Evolutionary conservation across 495 filamentous ascomycete species (phyloP).

Genomic region (Parathielavia appendiculata): DNA sequence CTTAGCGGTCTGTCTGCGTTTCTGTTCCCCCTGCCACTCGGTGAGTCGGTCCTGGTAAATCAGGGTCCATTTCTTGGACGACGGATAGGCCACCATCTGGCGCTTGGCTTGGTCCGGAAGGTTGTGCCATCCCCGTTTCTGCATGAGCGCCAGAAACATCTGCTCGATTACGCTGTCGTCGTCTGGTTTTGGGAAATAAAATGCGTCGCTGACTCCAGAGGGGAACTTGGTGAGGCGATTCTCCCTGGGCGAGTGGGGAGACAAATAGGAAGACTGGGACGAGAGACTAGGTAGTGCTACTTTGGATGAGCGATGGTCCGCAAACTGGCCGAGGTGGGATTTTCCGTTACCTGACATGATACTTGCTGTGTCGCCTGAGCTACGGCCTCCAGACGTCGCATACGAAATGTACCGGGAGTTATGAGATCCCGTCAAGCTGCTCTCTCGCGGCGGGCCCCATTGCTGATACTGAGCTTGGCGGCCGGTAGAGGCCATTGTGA

Average conservation of each 20-base stretch:
- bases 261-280: constrained; percentile 47
- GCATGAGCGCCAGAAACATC: constrained; percentile 89
- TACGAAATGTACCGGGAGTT: constrained; percentile 62
- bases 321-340: constrained; percentile 64
- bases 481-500: constrained; percentile 65
- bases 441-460: constrained; percentile 60
- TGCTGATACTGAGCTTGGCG: constrained; percentile 69
- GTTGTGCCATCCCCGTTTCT: constrained; percentile 94
- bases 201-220: constrained; percentile 51
- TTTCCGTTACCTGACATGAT: constrained; percentile 66
- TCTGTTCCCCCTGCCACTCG: constrained; percentile 91
- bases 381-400: constrained; percentile 46
- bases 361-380: constrained; percentile 42
- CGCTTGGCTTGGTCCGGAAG: constrained; percentile 90
- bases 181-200: constrained; percentile 61
- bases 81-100: constrained; percentile 91
- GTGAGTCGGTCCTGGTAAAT: constrained; percentile 92
- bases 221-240: constrained; percentile 48
- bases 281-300: constrained; percentile 45
- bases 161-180: constrained; percentile 87
- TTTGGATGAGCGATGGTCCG: constrained; percentile 61
- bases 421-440: constrained; percentile 42
- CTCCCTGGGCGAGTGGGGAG: constrained; percentile 43
- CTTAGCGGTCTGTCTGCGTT: constrained; percentile 66
- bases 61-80: constrained; percentile 94